phyloP scores from a whole-genome alignment of 768 basidiomycete species.

The Rhodosporidiobolus sp. region DNA sequence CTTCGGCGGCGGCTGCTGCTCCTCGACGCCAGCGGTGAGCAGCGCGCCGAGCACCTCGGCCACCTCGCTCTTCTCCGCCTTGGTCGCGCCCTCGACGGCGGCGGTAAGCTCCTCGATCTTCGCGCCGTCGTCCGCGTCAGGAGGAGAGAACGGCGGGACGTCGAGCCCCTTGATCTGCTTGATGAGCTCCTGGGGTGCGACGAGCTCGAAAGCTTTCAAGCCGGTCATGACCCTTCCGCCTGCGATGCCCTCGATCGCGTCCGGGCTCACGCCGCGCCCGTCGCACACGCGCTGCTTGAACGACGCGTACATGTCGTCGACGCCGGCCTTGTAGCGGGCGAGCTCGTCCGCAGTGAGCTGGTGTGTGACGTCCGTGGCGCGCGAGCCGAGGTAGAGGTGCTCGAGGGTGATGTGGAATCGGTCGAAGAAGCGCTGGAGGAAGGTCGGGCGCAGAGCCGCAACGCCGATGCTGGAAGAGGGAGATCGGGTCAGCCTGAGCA shows the following conservation, averaged over 20 bases:
- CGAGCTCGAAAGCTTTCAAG: constrained; percentile 38
- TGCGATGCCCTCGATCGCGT: constrained; percentile 43
- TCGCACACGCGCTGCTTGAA: constrained; percentile 42
- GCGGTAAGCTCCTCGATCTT: background rate
- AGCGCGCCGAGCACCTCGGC: background rate
- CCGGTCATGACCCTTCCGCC: constrained; percentile 44
- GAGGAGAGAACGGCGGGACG: background rate
- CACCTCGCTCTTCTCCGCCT: constrained; percentile 3
- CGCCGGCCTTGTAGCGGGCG: constrained; percentile 27
- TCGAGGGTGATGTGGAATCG: constrained; percentile 44
- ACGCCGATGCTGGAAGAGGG: constrained; percentile 32
- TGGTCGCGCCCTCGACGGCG: constrained; percentile 6
- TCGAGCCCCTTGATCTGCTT: constrained; percentile 26
- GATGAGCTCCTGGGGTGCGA: constrained; percentile 33
- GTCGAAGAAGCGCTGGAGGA: constrained; percentile 44
- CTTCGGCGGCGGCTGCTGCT: background rate
- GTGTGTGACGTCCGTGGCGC: constrained; percentile 34
- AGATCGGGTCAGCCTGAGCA: constrained; percentile 1
- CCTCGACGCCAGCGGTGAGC: background rate
- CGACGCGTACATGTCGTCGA: constrained; percentile 44
- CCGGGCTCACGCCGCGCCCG: constrained; percentile 37
- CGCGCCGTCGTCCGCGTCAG: background rate
- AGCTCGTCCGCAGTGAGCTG: constrained; percentile 27
- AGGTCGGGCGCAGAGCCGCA: constrained; percentile 43
- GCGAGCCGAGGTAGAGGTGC: constrained; percentile 41